phyloP scores from a whole-genome alignment of 495 filamentous ascomycete genomes.

The Trichoderma parareesei region DNA sequence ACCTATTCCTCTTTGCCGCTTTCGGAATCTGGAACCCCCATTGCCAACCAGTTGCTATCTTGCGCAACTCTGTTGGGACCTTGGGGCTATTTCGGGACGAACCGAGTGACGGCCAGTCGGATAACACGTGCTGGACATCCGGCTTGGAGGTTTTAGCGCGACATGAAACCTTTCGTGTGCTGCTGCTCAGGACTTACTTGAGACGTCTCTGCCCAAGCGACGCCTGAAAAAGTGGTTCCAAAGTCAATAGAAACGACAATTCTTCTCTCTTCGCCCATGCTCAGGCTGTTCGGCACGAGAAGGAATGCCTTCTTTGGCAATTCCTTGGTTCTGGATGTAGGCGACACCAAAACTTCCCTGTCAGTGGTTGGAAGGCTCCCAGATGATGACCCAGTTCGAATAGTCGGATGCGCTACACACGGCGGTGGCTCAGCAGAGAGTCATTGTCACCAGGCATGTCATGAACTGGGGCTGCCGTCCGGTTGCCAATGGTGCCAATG shows the following conservation, averaged over 20 bases:
- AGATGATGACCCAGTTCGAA: background rate
- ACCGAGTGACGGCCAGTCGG: constrained; percentile 25
- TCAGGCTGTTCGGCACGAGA: background rate
- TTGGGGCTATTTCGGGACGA: constrained; percentile 29
- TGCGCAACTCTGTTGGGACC: constrained; percentile 33
- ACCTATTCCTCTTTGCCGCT: constrained; percentile 16
- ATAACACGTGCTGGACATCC: constrained; percentile 22
- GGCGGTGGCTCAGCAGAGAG: background rate
- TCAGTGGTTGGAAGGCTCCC: background rate
- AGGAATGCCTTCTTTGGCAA: background rate
- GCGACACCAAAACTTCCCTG: background rate
- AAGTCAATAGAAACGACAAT: constrained; percentile 31
- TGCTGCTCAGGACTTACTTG: constrained; percentile 16
- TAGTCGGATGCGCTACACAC: constrained; percentile 1
- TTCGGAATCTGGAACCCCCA: constrained; percentile 36
- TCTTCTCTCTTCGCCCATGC: constrained; percentile 6
- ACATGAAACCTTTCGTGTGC: constrained; percentile 16
- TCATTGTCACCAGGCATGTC: background rate
- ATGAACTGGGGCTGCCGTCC: background rate
- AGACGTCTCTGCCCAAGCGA: constrained; percentile 18
- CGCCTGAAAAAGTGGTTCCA: constrained; percentile 34
- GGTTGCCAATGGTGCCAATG: background rate
- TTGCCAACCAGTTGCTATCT: constrained; percentile 18
- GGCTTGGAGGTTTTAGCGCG: constrained; percentile 18
- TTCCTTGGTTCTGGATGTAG: background rate